Base-by-base conservation (phyloP, 1,284 basidiomycete genomes). In the Sphaerobolus stellatus region DNA sequence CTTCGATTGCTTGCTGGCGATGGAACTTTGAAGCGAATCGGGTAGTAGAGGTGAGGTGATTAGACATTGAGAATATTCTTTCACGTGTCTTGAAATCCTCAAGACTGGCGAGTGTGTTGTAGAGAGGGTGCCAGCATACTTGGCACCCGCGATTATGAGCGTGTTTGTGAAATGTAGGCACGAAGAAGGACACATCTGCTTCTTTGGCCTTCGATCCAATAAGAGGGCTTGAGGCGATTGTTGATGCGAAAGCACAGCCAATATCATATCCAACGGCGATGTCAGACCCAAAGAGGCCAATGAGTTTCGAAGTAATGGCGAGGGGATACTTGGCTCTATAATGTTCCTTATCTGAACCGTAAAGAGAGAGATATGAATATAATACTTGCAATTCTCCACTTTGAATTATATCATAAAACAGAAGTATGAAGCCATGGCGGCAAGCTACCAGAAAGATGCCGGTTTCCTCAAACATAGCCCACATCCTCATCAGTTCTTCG, bases 21-120 rank as follows among this genome's bases (percentile, higher is more conserved):
- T 64, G 67, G 49, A 67, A 73, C 1, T 55, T 43, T 1, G 68
- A 59, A 14, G 64, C 57, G 5, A 63, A 51, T 0, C 64, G 56
- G 0, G 61, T 65, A 9, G 49, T 56, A 3, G 54, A 22, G 0
- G 69, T 69, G 22, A 71, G 55, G 11, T 34, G 48, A 56, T 72
- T 73, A 2, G 68, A 69, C 14, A 50, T 44, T 3, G 64, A 64
- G 58, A 72, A 74, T 3, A 68, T 52, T 0, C 68, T 61, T 55
- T 74, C 68, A 18, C 66, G 61, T 0, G 59, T 66, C 48, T 71
- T 67, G 6, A 73, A 62, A 50, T 74, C 71, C 45, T 71, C 70
- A 8, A 72, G 61, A 2, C 72, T 72, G 14, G 64, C 62, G 0
- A 70, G 67, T 1, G 54, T 18, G 14, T 67, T 62, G 48, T 63